Base-by-base conservation (phyloP, 2,329 filamentous ascomycete genomes). In the Sclerotinia subarctica region DNA sequence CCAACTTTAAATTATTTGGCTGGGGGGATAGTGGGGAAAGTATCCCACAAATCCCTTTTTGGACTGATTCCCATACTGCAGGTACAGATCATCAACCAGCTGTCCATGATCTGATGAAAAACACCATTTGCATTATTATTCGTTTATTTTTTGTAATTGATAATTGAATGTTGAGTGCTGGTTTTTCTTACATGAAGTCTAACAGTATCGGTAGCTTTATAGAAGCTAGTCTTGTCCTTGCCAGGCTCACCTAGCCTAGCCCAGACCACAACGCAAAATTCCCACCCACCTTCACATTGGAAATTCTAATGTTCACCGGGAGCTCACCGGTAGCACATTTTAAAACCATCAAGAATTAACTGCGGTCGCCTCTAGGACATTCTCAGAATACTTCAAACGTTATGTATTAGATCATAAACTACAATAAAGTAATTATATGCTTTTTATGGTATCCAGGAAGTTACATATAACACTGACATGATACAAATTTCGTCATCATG, bases 1-100 rank as follows among this genome's bases (percentile, higher is more conserved):
- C n/a, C 38, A 64, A 54, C 47, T 64, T 64, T n/a, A 54, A 44
- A 42, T 64, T 38, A 24, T 35, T n/a, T 24, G 44, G 57, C 24
- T 62, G 29, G 58, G 44, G 29, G 29, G 29, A 49, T 35, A 57
- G 58, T 62, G 58, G 58, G 44, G 44, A 62, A 38, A 21, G 17
- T 47, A 38, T 21, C 54, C 17, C n/a, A 17, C 35, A 29, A 46
- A 35, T 19, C 46, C 29, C 58, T 49, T n/a, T n/a, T n/a, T 5
- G 29, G 6, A 17, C 29, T 21, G 10, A 32, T 21, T 29, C 38
- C 58, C 44, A 24, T 7, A 21, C 29, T 49, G 52, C 52, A 54
- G 52, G 52, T 54, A 54, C 52, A 54, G 21, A n/a, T 54, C 29
- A 54, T 54, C 52, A 11, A 35, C 17, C 29, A 38, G 52, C 35